phyloP scores from a whole-genome alignment of 306 rosid genomes.

The Malus fusca region DNA sequence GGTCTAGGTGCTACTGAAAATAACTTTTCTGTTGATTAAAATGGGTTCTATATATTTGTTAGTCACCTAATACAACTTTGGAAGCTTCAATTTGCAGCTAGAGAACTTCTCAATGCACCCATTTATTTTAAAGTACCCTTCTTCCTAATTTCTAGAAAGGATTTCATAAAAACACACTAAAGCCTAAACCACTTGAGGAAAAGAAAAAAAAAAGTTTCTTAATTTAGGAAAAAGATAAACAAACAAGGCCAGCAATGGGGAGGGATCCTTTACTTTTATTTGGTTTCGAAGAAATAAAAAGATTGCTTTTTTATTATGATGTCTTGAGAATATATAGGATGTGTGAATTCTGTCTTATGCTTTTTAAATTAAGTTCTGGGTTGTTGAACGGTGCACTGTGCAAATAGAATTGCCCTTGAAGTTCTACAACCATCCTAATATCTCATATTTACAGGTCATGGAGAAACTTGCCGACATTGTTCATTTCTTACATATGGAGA shows the following conservation, averaged over 20 bases:
- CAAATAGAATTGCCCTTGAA: neutral
- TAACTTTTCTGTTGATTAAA: neutral
- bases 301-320: neutral
- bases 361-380: neutral
- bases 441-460: slow-evolving; percentile 70
- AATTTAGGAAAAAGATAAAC: neutral
- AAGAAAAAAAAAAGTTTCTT: neutral
- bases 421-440: slow-evolving; percentile 10
- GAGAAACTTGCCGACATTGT: slow-evolving; percentile 86
- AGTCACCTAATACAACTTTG: neutral
- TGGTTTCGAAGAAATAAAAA: neutral
- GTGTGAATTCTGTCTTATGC: neutral
- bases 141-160: neutral
- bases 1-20: slow-evolving; percentile 6
- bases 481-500: slow-evolving; percentile 81
- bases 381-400: neutral
- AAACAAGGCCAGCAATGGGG: neutral
- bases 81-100: neutral
- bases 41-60: neutral
- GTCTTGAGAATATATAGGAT: neutral
- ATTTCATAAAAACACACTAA: neutral
- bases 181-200: neutral
- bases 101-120: no score
- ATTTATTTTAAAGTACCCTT: neutral
- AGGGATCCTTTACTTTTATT: neutral